phyloP scores from a whole-genome alignment of 2,329 filamentous ascomycete species.

The Ophiostoma tasmaniense region DNA sequence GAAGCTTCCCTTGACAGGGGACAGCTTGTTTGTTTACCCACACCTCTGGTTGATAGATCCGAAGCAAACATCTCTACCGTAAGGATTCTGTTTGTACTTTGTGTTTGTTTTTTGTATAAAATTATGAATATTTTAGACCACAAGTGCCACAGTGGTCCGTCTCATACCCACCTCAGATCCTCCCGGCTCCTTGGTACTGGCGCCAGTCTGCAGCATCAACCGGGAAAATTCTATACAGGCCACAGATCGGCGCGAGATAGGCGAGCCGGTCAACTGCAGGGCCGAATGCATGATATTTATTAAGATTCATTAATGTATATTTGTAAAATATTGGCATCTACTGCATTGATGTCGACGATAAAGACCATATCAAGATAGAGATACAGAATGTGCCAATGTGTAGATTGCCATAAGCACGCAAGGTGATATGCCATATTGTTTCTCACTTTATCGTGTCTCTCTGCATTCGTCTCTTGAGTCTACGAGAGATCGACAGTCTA shows the following conservation, averaged over 20 bases:
- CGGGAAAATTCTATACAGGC: not conserved
- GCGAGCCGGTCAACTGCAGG: not conserved
- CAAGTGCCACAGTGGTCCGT: not conserved
- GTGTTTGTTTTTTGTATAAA: not conserved
- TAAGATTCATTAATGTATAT: not conserved
- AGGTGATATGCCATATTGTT: not conserved
- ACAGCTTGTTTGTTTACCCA: not conserved
- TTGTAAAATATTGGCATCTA: no score
- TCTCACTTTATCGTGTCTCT: no score
- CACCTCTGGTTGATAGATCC: not conserved
- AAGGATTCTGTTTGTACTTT: no score
- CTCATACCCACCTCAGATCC: not conserved
- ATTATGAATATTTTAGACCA: no score
- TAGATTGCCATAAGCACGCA: not conserved
- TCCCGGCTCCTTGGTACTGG: not conserved
- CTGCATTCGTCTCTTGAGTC: no score
- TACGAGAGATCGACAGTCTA: no score
- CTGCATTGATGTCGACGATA: no score
- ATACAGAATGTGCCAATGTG: not conserved
- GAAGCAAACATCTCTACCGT: not conserved
- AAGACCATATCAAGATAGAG: no score
- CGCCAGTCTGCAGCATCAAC: not conserved
- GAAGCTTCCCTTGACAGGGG: not conserved
- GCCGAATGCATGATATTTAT: not conserved
- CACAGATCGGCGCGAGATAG: not conserved